These are phyloP conservation scores for Allium fistulosum DNA, from an alignment of 106 monocot species.

Conservation along the genomic window DNA sequence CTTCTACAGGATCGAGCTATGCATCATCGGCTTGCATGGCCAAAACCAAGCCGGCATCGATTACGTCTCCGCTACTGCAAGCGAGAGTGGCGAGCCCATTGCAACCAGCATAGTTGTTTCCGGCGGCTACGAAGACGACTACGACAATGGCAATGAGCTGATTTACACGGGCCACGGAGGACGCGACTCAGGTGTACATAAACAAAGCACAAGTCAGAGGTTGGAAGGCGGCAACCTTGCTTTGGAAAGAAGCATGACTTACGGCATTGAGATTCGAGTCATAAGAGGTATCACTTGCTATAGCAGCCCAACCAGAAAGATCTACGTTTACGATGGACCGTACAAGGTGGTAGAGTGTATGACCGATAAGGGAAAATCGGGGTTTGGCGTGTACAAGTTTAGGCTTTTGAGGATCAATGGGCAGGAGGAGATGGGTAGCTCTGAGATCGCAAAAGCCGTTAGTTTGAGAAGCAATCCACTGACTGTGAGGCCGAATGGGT, in stretches of 20 bases:
- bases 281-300: constrained; percentile 20
- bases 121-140: too few species aligned
- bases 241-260: constrained; percentile 20
- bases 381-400: constrained; percentile 25
- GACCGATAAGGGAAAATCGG: constrained; percentile 24
- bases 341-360: constrained; percentile 20
- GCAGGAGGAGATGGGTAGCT: constrained; percentile 24
- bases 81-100: neutral
- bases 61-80: neutral
- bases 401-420: constrained; percentile 26
- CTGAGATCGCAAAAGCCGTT: constrained; percentile 10
- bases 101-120: too few species aligned
- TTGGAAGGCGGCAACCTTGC: constrained; percentile 3
- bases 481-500: constrained; percentile 20
- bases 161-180: too few species aligned
- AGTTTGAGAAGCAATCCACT: constrained; percentile 29
- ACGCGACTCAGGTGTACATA: too few species aligned
- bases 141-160: too few species aligned
- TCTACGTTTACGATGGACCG: constrained; percentile 21
- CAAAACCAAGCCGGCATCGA: too few species aligned
- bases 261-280: constrained; percentile 31
- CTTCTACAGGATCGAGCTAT: too few species aligned
- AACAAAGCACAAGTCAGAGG: constrained; percentile 9
- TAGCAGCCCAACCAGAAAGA: constrained; percentile 2
- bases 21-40: too few species aligned